Conservation (phyloP, 495 filamentous ascomycete genomes). For the Xylaria sp. region DNA sequence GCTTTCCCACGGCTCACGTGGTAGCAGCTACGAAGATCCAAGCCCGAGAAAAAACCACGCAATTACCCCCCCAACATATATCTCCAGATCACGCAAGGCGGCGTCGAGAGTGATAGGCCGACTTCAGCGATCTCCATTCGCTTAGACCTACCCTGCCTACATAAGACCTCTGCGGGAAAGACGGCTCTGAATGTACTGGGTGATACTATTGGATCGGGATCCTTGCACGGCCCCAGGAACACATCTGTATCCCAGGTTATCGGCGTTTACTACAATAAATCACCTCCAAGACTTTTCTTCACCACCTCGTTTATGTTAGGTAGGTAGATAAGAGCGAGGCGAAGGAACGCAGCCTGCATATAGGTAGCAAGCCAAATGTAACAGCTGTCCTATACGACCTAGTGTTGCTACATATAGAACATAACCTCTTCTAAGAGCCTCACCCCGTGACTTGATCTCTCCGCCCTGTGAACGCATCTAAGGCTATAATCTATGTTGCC, state of each 20-base stretch:
- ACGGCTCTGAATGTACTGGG: not conserved
- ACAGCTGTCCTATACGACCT: conserved; percentile 16
- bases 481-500: not conserved
- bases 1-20: conserved; percentile 11
- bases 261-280: conserved; percentile 5
- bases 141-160: not conserved
- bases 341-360: conserved; percentile 20
- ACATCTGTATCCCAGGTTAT: not conserved
- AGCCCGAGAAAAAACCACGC: not conserved
- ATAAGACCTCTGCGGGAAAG: conserved; percentile 6
- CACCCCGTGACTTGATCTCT: not conserved
- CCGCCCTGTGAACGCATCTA: conserved; percentile 1
- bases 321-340: conserved; percentile 11
- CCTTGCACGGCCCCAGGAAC: conserved; percentile 7
- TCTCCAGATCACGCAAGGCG: not conserved
- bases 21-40: conserved; percentile 11
- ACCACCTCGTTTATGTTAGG: not conserved
- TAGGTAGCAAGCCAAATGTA: conserved; percentile 8
- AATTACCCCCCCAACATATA: not conserved
- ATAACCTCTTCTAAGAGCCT: conserved; percentile 3
- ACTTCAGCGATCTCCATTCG: not conserved
- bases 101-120: not conserved
- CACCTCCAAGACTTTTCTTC: not conserved
- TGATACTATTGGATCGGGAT: conserved; percentile 8
- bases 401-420: conserved; percentile 28